A percentile compares a stretch with the other conserved stretches of the same genome.
These are phyloP conservation scores for Colletotrichum echinochloae DNA, from an alignment of 2,329 filamentous ascomycete species.

Conservation along the genomic window DNA sequence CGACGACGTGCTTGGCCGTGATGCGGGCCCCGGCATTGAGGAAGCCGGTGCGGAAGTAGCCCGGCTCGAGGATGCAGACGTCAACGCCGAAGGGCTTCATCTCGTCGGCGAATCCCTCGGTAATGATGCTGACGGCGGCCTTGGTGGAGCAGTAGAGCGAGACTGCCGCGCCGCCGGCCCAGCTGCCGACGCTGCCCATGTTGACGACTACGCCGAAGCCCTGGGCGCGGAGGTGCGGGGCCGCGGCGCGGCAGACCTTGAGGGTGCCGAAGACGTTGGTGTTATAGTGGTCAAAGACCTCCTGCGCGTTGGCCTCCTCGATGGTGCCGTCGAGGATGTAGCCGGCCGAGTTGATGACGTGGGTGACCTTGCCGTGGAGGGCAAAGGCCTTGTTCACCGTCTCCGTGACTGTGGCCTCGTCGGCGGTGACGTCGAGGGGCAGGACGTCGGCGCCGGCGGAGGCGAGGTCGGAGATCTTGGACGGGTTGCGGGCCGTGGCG, in stretches of 20 bases:
- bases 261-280: constrained; percentile 67
- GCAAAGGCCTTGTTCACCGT: constrained; percentile 50
- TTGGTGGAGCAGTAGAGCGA: constrained; percentile 60
- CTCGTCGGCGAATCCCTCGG: constrained; percentile 58
- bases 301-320: constrained; percentile 54
- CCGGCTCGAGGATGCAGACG: constrained; percentile 60
- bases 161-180: constrained; percentile 52
- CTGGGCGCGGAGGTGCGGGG: constrained; percentile 60
- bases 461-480: constrained; percentile 56
- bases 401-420: constrained; percentile 51
- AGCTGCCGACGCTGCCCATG: constrained; percentile 62
- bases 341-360: constrained; percentile 62
- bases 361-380: constrained; percentile 56
- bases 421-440: constrained; percentile 60
- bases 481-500: constrained; percentile 59
- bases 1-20: constrained; percentile 46
- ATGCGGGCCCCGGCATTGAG: constrained; percentile 52
- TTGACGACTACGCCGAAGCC: constrained; percentile 52
- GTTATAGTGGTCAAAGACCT: constrained; percentile 56
- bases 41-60: constrained; percentile 65
- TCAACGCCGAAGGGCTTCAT: constrained; percentile 59
- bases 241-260: constrained; percentile 60
- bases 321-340: constrained; percentile 57
- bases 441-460: constrained; percentile 56
- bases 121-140: constrained; percentile 57